A percentile compares a stretch with the other conserved stretches of the same genome.
Conservation (phyloP, 352 stramenopile species). For the Phytophthora kernoviae region DNA sequence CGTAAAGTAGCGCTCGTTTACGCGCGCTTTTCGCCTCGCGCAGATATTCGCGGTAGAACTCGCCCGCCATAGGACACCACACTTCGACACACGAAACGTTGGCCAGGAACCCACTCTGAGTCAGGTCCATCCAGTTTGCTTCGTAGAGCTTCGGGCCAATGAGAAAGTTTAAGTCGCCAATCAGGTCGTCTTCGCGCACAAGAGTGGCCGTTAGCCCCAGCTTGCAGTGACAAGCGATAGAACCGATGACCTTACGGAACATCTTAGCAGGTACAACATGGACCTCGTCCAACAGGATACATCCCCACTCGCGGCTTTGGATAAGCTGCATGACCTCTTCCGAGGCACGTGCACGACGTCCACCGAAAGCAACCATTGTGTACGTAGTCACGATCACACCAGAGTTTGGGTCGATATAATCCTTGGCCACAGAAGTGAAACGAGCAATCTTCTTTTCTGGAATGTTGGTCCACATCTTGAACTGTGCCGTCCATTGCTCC, state of each 20-base stretch:
- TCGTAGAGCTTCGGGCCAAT: constrained; percentile 97
- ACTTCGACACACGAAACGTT: constrained; percentile 99
- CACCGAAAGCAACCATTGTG: constrained; percentile 96
- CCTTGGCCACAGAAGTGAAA: constrained; percentile 83
- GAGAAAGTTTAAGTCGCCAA: constrained; percentile 99
- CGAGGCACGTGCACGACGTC: constrained; percentile 90
- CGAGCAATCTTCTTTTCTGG: constrained; percentile 85
- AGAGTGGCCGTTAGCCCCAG: constrained; percentile 98
- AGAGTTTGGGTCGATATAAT: constrained; percentile 82
- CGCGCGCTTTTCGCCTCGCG: constrained; percentile 88
- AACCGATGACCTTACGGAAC: constrained; percentile 96
- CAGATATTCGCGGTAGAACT: constrained; percentile 96
- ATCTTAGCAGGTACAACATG: constrained; percentile 99
- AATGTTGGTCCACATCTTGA: constrained; percentile 98
- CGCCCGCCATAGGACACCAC: constrained; percentile 98
- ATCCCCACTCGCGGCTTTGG: constrained; percentile 97
- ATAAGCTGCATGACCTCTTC: constrained; percentile 97
- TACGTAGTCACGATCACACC: constrained; percentile 98
- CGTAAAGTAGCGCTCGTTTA: constrained; percentile 96
- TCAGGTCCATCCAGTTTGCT: constrained; percentile 99
- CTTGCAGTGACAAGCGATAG: constrained; percentile 97
- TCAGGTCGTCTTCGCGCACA: constrained; percentile 99
- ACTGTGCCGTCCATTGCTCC: constrained; percentile 98
- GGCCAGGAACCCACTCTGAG: constrained; percentile 95
- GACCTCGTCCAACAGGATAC: constrained; percentile 97